These are phyloP conservation scores for Cucurbita ficifolia DNA, from an alignment of 306 rosid genomes.

Conservation along the genomic window DNA sequence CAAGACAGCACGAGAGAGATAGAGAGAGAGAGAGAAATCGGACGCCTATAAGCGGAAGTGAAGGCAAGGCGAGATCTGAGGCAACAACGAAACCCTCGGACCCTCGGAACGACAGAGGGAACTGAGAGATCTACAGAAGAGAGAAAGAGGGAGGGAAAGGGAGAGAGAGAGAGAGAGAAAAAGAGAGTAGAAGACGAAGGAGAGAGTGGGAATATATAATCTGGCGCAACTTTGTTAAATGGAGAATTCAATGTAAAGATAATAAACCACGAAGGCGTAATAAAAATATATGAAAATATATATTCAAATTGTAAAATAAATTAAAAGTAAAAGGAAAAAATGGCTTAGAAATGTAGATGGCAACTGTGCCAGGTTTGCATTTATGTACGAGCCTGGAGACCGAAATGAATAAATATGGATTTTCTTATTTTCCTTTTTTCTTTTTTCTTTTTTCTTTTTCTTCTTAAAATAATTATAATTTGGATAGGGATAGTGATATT, in stretches of 20 bases:
- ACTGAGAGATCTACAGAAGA: constrained; percentile 10
- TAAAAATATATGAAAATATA: background rate
- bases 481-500: too few species aligned
- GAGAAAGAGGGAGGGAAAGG: constrained; percentile 13
- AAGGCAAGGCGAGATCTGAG: constrained; percentile 52
- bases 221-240: background rate
- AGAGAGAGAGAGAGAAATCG: constrained; percentile 16
- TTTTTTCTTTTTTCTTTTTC: background rate
- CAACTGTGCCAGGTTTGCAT: background rate
- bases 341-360: background rate
- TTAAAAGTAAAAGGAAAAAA: background rate
- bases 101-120: constrained; percentile 17
- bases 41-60: constrained; percentile 25
- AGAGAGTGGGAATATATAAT: constrained; percentile 3
- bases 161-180: constrained; percentile 10
- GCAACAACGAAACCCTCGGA: constrained; percentile 29
- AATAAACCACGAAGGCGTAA: background rate
- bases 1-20: background rate
- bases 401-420: background rate
- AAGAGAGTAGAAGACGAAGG: background rate
- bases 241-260: background rate
- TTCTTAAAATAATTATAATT: too few species aligned
- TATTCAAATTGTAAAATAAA: background rate
- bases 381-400: background rate
- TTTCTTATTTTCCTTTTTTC: background rate